Evolutionary conservation across 441 rosid genomes (phyloP), one percentile per base, ranked within the genome.

Genomic region (Euphorbia neoarborescens): DNA sequence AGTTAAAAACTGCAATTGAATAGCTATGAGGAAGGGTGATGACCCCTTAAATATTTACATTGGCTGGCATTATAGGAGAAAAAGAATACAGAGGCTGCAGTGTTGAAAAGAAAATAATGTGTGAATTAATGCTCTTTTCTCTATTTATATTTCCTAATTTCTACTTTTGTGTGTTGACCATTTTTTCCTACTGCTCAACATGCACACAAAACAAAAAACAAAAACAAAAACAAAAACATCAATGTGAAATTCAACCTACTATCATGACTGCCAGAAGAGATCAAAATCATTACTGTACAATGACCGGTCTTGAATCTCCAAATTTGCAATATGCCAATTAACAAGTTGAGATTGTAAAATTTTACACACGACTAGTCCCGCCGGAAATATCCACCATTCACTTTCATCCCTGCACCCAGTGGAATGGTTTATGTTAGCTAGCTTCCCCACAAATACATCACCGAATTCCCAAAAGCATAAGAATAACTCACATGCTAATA

Each of bases 371-470:
- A 96, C 96, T 76, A 96, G 81, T 54, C 93, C 97, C n/a, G 86
- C 94, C 20, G 99, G 99, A 77, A 96, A 91, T 71, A 96, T 85
- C 99, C 99, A 93, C 97, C 99, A 91, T 79, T 93, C 99, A 71
- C 96, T 91, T 75, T 96, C 99, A 75, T 95, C 98, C 97, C 99
- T 96, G 90, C 89, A 79, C 56, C 40, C 64, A 35, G 12, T 71
- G 37, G 24, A 50, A 63, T 0, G 17, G 28, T 46, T 71, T 4
- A 25, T 35, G 73, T 77, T 46, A 65, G 37, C 32, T 46, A 65
- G 37, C 32, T 3, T 22, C 50, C 22, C 34, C 50, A 25, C 32
- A 28, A 60, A 17, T 44, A 42, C 15, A 3, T 20, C 1, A 15
- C 27, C 28, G 7, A n/a, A 42, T 46, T 72, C 60, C 22, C 8